phyloP scores from a whole-genome alignment of 805 yeast species.

The Saccharomycopsis babjevae region DNA sequence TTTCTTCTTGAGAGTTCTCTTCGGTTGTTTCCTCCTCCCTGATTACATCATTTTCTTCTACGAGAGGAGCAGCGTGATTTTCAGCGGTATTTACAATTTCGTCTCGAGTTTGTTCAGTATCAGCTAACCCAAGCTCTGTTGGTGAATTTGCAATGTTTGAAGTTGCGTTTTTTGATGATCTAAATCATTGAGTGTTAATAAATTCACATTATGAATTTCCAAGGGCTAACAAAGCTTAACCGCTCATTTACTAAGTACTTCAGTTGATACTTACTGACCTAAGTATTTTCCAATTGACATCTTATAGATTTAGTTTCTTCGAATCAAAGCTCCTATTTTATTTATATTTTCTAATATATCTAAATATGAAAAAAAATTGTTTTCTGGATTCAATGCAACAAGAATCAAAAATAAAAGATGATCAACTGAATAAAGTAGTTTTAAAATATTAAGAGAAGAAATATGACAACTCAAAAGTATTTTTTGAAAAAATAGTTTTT shows the following conservation, averaged over 20 bases:
- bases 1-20: background rate
- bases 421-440: too few relatives aligned
- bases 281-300: slow-evolving; percentile 16
- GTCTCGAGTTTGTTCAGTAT: background rate
- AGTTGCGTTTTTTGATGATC: background rate
- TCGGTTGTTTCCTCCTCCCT: background rate
- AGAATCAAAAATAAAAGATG: too few relatives aligned
- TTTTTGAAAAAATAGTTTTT: too few relatives aligned
- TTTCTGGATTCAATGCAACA: background rate
- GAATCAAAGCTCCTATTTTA: background rate
- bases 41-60: background rate
- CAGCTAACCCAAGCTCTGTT: background rate
- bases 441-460: too few relatives aligned
- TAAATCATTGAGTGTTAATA: background rate
- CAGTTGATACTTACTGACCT: slow-evolving; percentile 11
- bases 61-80: background rate
- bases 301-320: background rate
- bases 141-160: background rate
- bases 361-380: background rate
- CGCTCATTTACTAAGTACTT: too few relatives aligned
- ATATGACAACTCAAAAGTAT: too few relatives aligned
- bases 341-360: background rate
- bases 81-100: background rate
- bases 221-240: too few relatives aligned
- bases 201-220: too few relatives aligned